Conservation (phyloP, 352 stramenopile species). For the Phytophthora vignae region DNA sequence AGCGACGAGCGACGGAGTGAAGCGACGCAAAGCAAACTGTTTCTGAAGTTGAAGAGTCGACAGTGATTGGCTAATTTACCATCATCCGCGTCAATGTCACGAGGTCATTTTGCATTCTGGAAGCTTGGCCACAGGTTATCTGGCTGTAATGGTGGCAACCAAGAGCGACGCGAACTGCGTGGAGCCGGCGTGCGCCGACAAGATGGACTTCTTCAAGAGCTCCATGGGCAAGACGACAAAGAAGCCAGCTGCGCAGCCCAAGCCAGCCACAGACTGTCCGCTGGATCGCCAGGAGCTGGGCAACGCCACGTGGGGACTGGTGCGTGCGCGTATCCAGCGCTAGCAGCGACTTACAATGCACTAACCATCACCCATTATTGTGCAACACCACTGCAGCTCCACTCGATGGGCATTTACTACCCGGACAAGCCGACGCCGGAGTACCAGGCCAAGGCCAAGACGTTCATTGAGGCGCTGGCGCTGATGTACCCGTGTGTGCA, state of each 20-base stretch:
- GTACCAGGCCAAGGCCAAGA: conserved; percentile 90
- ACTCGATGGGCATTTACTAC: conserved; percentile 97
- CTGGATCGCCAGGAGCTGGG: conserved; percentile 89
- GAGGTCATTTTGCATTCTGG: conserved; percentile 17
- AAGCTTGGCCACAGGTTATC: conserved; percentile 10
- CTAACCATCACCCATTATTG: conserved; percentile 1
- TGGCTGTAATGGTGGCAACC: conserved; percentile 36
- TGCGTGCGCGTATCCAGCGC: conserved; percentile 34
- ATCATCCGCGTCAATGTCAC: background rate
- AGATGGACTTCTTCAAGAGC: conserved; percentile 87
- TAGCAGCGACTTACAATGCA: background rate
- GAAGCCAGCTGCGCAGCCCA: conserved; percentile 17
- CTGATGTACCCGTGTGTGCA: conserved; percentile 94
- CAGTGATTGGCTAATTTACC: conserved; percentile 1
- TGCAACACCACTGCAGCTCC: conserved; percentile 58
- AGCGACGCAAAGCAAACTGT: conserved; percentile 9
- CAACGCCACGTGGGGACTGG: conserved; percentile 88
- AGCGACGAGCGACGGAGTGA: conserved; percentile 8
- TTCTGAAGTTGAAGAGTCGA: conserved; percentile 33
- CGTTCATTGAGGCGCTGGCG: conserved; percentile 93
- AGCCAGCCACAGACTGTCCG: conserved; percentile 67
- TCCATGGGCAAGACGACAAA: conserved; percentile 60
- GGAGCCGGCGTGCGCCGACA: conserved; percentile 86
- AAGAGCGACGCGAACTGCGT: conserved; percentile 86
- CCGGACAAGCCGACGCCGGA: conserved; percentile 93